Conservation (phyloP, 352 stramenopile species). For the Peronospora belbahrii region DNA sequence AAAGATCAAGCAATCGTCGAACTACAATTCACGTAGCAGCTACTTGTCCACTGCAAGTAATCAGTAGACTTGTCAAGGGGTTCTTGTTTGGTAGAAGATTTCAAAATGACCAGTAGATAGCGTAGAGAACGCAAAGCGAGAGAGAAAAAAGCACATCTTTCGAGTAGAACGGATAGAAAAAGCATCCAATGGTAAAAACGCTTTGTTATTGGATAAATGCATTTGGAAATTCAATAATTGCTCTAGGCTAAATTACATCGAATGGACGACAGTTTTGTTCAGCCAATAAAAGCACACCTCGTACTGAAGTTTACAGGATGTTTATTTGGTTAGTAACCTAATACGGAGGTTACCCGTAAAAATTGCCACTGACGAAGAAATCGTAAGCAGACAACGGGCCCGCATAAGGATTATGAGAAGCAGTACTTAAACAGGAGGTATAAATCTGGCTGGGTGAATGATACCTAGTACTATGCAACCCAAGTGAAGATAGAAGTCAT, state of each 20-base stretch:
- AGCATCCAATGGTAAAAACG: constrained; percentile 2
- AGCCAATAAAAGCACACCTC: constrained; percentile 6
- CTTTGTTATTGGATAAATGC: constrained; percentile 10
- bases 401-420: background rate
- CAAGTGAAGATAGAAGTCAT: background rate
- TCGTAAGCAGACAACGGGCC: constrained; percentile 7
- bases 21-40: constrained; percentile 12
- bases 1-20: too few relatives aligned
- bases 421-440: background rate
- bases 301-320: constrained; percentile 11
- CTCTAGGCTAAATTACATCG: constrained; percentile 3
- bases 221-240: constrained; percentile 6
- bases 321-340: constrained; percentile 2
- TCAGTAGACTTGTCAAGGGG: constrained; percentile 9
- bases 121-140: background rate
- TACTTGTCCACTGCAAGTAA: constrained; percentile 27
- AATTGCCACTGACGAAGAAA: background rate
- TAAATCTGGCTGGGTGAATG: too few relatives aligned
- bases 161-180: constrained; percentile 23
- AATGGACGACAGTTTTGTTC: background rate
- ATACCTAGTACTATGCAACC: too few relatives aligned
- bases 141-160: constrained; percentile 31
- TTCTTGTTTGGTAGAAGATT: constrained; percentile 26
- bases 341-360: constrained; percentile 31
- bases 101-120: constrained; percentile 19